Base-by-base conservation (phyloP, 1,284 basidiomycete genomes). In the Porogramme epimiltina region DNA sequence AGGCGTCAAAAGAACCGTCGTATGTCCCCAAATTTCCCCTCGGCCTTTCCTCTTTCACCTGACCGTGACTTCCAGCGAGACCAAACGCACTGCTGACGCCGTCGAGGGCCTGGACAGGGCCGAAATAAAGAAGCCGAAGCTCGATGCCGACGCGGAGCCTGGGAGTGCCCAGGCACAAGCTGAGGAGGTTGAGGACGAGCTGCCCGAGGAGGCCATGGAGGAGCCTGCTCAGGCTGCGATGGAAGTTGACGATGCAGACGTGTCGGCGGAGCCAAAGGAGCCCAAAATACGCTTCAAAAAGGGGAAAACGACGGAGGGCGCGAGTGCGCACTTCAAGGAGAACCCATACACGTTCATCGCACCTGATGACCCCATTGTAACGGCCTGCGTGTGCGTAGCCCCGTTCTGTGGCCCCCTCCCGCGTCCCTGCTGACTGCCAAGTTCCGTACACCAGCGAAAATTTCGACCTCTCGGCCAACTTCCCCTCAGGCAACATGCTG, bases 261-360 rank as follows among this genome's bases (percentile, higher is more conserved):
- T 6, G n/a, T 13, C 13, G 13, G n/a, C 10, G 8, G 34, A 37
- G 34, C 13, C 28, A 6, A 37, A 37, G 34, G 45, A 45, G 49
- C 62, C 56, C 16, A 56, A 52, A 44, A 59, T 60, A n/a, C 58
- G 50, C 42, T 57, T 58, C 57, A 56, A 53, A 38, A 69, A 65
- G 50, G 55, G 55, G 64, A 66, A 62, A 45, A 56, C 46, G 59
- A 63, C 63, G 64, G 39, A 65, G 26, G 63, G 65, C 15, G 73
- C 70, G 6, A 78, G 76, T 48, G 71, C 76, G 1, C 72, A 76
- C 28, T 97, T 94, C 78, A 94, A 89, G 66, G 95, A 98, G 70
- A 91, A 92, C 67, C 94, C 95, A 0, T 96, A 90, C 69, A 91
- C 87, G 0, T 95, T 90, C 73, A 73, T 97, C 25, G 70, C 82